Conservation (phyloP, 1,284 basidiomycete species). For the Cryptococcus sp. region DNA sequence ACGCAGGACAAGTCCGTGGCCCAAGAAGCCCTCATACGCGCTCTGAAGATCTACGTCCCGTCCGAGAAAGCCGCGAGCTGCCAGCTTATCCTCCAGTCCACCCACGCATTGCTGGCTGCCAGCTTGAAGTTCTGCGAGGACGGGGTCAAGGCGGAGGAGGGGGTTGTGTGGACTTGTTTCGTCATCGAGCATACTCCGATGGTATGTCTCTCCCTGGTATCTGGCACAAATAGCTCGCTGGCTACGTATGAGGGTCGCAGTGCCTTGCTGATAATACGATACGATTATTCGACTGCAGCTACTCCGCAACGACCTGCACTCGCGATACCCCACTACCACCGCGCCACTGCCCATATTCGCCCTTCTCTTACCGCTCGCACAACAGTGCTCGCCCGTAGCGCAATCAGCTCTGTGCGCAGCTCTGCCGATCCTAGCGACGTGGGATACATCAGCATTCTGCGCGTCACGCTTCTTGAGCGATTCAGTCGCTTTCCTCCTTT, state of each 20-base stretch:
- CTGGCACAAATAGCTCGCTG: not conserved
- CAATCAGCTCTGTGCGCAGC: slow-evolving; percentile 28
- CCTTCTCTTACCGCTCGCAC: slow-evolving; percentile 18
- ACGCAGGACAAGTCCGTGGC: slow-evolving; percentile 27
- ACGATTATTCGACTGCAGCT: slow-evolving; percentile 12
- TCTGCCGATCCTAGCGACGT: slow-evolving; percentile 36
- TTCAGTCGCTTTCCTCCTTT: slow-evolving; percentile 26
- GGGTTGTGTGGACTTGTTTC: slow-evolving; percentile 37
- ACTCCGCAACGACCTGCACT: slow-evolving; percentile 31
- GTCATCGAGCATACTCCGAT: slow-evolving; percentile 38
- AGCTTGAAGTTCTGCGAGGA: slow-evolving; percentile 27
- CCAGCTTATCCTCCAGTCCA: slow-evolving; percentile 30
- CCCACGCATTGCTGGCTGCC: slow-evolving; percentile 30
- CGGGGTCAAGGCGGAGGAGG: slow-evolving; percentile 15
- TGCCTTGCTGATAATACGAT: not conserved
- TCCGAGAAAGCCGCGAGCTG: slow-evolving; percentile 26
- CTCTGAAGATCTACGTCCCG: slow-evolving; percentile 32
- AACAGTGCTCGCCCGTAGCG: slow-evolving; percentile 8
- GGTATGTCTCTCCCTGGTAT: slow-evolving; percentile 16
- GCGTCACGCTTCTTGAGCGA: slow-evolving; percentile 12
- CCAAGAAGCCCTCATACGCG: slow-evolving; percentile 29
- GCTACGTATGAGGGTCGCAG: not conserved
- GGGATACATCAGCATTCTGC: slow-evolving; percentile 30
- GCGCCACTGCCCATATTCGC: slow-evolving; percentile 25
- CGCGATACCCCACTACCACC: slow-evolving; percentile 25